Evolutionary conservation across 2,329 filamentous ascomycete genomes (phyloP).

Genomic region (Cladobotryum mycophilum): DNA sequence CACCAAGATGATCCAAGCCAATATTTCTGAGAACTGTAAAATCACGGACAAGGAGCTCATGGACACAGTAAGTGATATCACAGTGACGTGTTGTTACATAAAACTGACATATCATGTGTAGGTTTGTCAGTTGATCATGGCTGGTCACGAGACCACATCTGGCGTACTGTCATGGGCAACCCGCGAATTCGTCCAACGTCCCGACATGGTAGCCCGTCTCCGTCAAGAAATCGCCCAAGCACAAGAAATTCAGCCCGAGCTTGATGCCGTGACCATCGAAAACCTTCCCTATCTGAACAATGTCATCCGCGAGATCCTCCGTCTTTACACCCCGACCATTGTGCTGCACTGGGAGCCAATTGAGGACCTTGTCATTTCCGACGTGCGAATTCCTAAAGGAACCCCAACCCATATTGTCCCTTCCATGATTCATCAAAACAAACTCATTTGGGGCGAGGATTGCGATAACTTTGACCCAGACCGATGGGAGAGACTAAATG

Average conservation of each 20-base stretch:
- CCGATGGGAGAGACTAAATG: constrained; percentile 34
- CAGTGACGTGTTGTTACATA: too few species aligned
- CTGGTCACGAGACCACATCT: constrained; percentile 40
- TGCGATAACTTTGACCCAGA: constrained; percentile 37
- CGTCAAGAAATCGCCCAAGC: constrained; percentile 29
- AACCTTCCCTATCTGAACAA: constrained; percentile 39
- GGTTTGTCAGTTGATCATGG: constrained; percentile 25
- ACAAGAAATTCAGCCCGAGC: neutral
- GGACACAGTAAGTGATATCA: neutral
- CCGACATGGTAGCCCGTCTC: constrained; percentile 31
- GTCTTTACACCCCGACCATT: constrained; percentile 33
- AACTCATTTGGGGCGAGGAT: constrained; percentile 33
- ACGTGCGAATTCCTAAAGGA: neutral
- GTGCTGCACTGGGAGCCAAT: neutral
- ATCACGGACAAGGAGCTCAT: neutral
- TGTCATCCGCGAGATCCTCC: constrained; percentile 39
- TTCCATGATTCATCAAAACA: constrained; percentile 35
- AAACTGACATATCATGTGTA: neutral
- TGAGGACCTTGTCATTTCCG: neutral
- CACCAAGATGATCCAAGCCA: neutral
- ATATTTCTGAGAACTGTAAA: neutral
- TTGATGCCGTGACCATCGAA: neutral
- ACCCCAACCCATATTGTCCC: constrained; percentile 23
- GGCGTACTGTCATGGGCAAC: constrained; percentile 34
- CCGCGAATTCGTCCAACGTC: constrained; percentile 31